These are phyloP conservation scores for Fusarium irregulare DNA, from an alignment of 2,329 filamentous ascomycete species.

Conservation along the genomic window DNA sequence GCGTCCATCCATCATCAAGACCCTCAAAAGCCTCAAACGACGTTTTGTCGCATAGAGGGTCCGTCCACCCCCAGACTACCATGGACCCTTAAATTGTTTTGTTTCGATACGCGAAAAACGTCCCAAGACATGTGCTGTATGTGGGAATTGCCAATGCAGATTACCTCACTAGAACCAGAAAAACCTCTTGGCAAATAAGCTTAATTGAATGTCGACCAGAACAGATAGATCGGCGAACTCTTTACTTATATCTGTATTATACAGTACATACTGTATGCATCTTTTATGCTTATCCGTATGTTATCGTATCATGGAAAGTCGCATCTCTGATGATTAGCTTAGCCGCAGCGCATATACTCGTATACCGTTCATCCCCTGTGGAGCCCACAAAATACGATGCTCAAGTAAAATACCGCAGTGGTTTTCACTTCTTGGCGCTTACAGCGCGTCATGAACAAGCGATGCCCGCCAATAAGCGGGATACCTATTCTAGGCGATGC, in stretches of 20 bases:
- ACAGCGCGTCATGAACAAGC: not conserved
- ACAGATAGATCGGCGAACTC: not conserved
- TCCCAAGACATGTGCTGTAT: not conserved
- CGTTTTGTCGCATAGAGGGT: not conserved
- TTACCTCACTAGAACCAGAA: not conserved
- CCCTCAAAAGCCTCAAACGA: not conserved
- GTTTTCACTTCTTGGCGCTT: constrained; percentile 14
- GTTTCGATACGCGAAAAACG: not conserved
- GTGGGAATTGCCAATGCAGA: not conserved
- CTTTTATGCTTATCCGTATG: not conserved
- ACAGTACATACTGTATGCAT: too few species aligned
- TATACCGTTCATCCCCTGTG: not conserved
- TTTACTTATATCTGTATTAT: too few species aligned
- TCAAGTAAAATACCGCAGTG: constrained; percentile 18
- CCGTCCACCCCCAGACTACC: not conserved
- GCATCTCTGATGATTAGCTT: not conserved
- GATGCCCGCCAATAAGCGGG: constrained; percentile 28
- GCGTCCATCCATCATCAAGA: not conserved
- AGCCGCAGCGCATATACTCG: not conserved
- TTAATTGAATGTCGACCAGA: not conserved
- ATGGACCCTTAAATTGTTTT: not conserved
- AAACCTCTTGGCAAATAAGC: not conserved
- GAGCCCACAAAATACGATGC: constrained; percentile 13
- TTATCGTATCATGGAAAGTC: not conserved
- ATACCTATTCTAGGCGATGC: constrained; percentile 26